A percentile compares a stretch with the other conserved stretches of the same genome.
Conservation (phyloP, 78 protist genomes). For the Dictyostelium brefeldianum region DNA sequence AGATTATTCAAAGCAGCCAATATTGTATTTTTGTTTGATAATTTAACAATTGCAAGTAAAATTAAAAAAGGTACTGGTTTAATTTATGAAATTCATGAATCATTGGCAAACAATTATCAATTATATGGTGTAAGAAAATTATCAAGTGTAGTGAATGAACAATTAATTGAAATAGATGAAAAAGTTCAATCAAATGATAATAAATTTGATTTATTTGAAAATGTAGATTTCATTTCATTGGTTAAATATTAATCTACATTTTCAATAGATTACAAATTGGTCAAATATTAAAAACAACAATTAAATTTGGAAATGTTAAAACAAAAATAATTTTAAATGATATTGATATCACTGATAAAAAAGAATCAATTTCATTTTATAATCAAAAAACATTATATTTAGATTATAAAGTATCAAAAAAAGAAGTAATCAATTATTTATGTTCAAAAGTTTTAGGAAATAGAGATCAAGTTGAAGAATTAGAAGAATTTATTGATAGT, state of each 20-base stretch:
- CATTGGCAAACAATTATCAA: neutral
- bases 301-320: neutral
- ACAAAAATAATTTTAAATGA: neutral
- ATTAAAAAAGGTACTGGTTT: neutral
- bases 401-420: neutral
- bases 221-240: neutral
- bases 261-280: neutral
- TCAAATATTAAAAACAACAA: neutral
- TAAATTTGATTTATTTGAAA: neutral
- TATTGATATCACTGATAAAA: neutral
- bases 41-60: neutral
- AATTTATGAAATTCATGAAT: neutral
- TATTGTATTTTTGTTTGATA: neutral
- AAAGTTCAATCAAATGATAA: no score
- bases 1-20: neutral
- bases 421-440: neutral
- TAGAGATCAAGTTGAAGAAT: no score
- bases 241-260: no score
- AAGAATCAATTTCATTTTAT: neutral
- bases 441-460: no score
- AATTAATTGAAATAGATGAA: neutral
- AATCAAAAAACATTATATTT: neutral
- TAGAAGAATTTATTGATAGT: no score
- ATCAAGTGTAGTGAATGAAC: neutral
- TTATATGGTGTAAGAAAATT: neutral